These are phyloP conservation scores for Mortierella sp. DNA, from an alignment of 371 early-diverging fungal genomes.

Conservation along the genomic window DNA sequence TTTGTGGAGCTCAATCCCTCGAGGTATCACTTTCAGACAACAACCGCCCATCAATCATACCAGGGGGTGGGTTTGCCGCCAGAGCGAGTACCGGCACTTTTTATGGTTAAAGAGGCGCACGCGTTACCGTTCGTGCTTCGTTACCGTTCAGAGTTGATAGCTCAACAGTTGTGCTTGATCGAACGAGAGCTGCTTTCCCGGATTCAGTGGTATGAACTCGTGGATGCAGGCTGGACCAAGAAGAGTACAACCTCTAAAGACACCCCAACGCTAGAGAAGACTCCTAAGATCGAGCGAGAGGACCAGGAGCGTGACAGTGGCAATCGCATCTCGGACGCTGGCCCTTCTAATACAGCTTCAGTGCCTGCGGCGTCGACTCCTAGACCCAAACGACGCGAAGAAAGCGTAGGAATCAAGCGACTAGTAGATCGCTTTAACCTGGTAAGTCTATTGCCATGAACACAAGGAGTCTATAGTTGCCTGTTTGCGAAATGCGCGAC, in stretches of 20 bases:
- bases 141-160: slow-evolving; percentile 67
- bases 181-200: slow-evolving; percentile 63
- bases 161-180: slow-evolving; percentile 70
- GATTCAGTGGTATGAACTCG: slow-evolving; percentile 73
- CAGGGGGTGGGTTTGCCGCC: no score
- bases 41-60: no score
- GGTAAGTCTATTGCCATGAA: slow-evolving; percentile 34
- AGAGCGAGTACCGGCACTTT: neutral
- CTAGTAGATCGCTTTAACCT: slow-evolving; percentile 74
- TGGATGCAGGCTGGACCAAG: slow-evolving; percentile 69
- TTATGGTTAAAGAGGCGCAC: neutral
- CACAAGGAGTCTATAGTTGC: no score
- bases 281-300: neutral
- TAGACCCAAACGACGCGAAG: slow-evolving; percentile 2
- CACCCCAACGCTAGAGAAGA: neutral
- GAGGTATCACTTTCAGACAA: no score
- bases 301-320: neutral
- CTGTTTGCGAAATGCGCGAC: no score
- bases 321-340: neutral
- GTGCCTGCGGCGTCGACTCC: neutral
- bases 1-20: no score
- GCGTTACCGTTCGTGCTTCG: slow-evolving; percentile 58
- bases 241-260: slow-evolving; percentile 1
- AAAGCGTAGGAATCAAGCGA: slow-evolving; percentile 24
- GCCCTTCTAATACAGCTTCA: neutral